Evolutionary conservation across 2,329 filamentous ascomycete genomes (phyloP).

Genomic region (Fusarium aywerte): DNA sequence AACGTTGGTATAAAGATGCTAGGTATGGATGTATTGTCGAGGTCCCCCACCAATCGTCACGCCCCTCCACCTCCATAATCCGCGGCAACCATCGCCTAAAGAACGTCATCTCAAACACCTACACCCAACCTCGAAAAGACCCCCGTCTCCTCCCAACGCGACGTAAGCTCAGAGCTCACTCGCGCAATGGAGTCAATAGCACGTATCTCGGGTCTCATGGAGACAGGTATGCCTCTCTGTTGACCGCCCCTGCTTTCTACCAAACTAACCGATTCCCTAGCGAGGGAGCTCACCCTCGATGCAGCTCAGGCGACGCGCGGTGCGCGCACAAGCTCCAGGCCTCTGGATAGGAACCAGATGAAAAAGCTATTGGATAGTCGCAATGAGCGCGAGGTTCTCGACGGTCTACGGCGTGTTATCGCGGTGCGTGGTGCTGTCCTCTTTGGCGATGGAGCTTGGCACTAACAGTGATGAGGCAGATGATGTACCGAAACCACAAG

Average conservation of each 20-base stretch:
- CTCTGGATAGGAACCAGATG: slow-evolving; percentile 82
- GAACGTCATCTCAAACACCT: slow-evolving; percentile 45
- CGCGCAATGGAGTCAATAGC: slow-evolving; percentile 91
- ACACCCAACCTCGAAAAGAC: slow-evolving; percentile 23
- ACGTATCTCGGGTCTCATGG: slow-evolving; percentile 90
- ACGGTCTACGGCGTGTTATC: slow-evolving; percentile 88
- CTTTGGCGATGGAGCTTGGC: not conserved
- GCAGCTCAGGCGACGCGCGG: slow-evolving; percentile 88
- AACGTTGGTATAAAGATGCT: not conserved
- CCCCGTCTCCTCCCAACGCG: slow-evolving; percentile 20
- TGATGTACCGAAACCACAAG: slow-evolving; percentile 93
- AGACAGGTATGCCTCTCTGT: slow-evolving; percentile 75
- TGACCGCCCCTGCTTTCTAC: slow-evolving; percentile 14
- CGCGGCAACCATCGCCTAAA: slow-evolving; percentile 12
- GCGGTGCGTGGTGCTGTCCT: slow-evolving; percentile 68
- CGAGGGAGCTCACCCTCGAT: slow-evolving; percentile 96
- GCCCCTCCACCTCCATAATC: slow-evolving; percentile 39
- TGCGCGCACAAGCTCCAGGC: slow-evolving; percentile 69
- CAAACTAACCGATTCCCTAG: slow-evolving; percentile 59
- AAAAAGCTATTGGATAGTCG: slow-evolving; percentile 95
- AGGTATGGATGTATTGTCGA: not conserved
- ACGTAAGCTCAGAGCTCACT: slow-evolving; percentile 30
- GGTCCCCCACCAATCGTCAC: slow-evolving; percentile 33
- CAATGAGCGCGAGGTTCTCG: slow-evolving; percentile 90
- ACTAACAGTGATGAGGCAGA: slow-evolving; percentile 61